Base-by-base conservation (phyloP, 2,329 filamentous ascomycete genomes). In the Ophiognomonia clavigignenti-juglandacearum region DNA sequence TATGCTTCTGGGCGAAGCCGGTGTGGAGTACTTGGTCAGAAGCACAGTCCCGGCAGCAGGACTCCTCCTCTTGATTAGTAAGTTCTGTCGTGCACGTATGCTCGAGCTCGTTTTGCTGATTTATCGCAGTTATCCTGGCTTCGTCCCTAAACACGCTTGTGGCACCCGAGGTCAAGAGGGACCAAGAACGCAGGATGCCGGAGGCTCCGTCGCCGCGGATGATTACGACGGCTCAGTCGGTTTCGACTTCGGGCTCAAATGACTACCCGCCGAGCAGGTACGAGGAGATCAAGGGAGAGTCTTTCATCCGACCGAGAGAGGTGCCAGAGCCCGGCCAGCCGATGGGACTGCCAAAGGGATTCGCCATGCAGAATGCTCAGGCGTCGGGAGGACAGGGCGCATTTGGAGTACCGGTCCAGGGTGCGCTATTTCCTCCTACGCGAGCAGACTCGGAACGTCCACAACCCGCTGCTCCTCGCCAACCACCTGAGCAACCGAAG, bases 21-120 rank as follows among this genome's bases (percentile, higher is more conserved):
- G 62, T 4, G 64, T 72, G 13, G 61, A 66, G 14, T 58, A 79
- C 14, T 62, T 70, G 19, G 58, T 69, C 35, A 67, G 71, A 52
- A 79, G 74, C 3, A 67, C 74, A 6, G 58, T 80, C 20, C 77
- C 78, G 26, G 71, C 74, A 4, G 59, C 65, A 24, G 77, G 77
- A 3, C 64, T 80, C 16, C 59, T 70, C 23, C 57, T 77, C 13
- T 53, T 78, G 31, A 67, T 79, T 51, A 66, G 74, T 78, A 66
- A 54, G 67, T 64, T 38, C 27, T 8, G n/a, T 24, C 6, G 20
- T 39, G n/a, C 7, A 8, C 29, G 7, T 11, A 2, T 6, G 34
- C 6, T 31, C 14, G n/a, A 6, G 27, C 5, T 18, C 19, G 19
- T 11, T 4, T 20, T 19, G 14, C 48, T 51, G 16, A 51, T 32